These are phyloP conservation scores for Xylariaceae sp. DNA, from an alignment of 2,329 filamentous ascomycete genomes.

Conservation along the genomic window DNA sequence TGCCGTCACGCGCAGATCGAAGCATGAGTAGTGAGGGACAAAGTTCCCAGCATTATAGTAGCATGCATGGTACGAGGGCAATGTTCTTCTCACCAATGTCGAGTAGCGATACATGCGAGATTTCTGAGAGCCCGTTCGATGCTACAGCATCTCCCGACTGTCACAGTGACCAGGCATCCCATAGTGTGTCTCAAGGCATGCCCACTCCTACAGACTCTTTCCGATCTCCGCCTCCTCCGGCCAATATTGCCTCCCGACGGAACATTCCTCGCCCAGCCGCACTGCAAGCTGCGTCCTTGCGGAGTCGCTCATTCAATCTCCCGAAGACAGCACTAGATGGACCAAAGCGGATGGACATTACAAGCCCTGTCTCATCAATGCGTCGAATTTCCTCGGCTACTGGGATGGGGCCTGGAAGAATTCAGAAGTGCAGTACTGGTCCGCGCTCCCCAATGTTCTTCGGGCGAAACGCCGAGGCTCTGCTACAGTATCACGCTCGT, in stretches of 20 bases:
- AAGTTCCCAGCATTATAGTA: slow-evolving; percentile 31
- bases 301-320: slow-evolving; percentile 50
- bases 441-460: slow-evolving; percentile 53
- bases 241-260: slow-evolving; percentile 62
- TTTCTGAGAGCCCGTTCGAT: slow-evolving; percentile 29
- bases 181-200: slow-evolving; percentile 31
- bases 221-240: slow-evolving; percentile 56
- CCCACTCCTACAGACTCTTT: slow-evolving; percentile 46
- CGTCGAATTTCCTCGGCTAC: slow-evolving; percentile 61
- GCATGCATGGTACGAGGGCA: slow-evolving; percentile 26
- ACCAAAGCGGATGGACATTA: slow-evolving; percentile 51
- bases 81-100: slow-evolving; percentile 34
- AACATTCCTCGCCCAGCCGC: slow-evolving; percentile 57
- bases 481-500: slow-evolving; percentile 51
- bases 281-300: slow-evolving; percentile 54
- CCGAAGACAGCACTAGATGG: slow-evolving; percentile 58
- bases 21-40: slow-evolving; percentile 28
- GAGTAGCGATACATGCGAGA: slow-evolving; percentile 27
- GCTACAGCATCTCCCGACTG: slow-evolving; percentile 20
- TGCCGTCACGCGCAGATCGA: slow-evolving; percentile 36
- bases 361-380: slow-evolving; percentile 52
- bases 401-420: slow-evolving; percentile 49
- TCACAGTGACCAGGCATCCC: slow-evolving; percentile 26
- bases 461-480: slow-evolving; percentile 54
- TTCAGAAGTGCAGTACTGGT: slow-evolving; percentile 50